Evolutionary conservation across 768 basidiomycete species (phyloP), one percentile per base, ranked within the genome.

Genomic region (Epithele typhae): DNA sequence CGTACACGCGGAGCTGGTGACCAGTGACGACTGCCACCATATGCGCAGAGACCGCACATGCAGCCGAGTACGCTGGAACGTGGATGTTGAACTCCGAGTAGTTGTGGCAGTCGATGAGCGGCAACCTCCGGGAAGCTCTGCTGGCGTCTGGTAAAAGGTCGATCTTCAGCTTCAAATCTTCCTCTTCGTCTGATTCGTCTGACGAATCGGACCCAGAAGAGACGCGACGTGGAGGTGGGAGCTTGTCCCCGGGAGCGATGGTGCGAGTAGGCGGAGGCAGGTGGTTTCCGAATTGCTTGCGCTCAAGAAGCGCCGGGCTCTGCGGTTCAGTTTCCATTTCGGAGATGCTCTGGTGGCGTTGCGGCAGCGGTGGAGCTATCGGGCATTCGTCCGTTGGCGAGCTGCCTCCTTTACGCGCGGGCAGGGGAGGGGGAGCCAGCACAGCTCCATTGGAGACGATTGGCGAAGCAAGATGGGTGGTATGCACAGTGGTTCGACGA

Each of bases 191-290:
- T 1, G 40, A 82, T 23, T 85, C 76, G 11, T 67, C 69, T 3
- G 63, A 68, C 15, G 61, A 62, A 12, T 62, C 65, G 0, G 63
- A 66, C 66, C 49, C 76, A 64, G 24, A 24, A n/a, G 30, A 15
- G 9, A 34, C 73, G 71, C 45, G 66, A 57, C 42, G 73, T 21
- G 78, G 61, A 2, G 83, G 77, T 5, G 88, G 87, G 14, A 88
- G 71, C 55, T 79, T 87, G 54, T 82, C 83, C 0, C 84, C 82
- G 0, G 75, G 68, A 1, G 68, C 84, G 37, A 89, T 88, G 0
- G 70, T 82, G 5, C 88, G 83, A 0, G 81, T 85, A 0, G 88
- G 88, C 0, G 88, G 88, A 0, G 88, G 88, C 0, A 78, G 84
- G 19, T 59, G 58, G n/a, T 43, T 37, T 8, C 60, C 58, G 32